phyloP scores from a whole-genome alignment of 2,329 filamentous ascomycete species.

The Pseudogymnoascus sp. region DNA sequence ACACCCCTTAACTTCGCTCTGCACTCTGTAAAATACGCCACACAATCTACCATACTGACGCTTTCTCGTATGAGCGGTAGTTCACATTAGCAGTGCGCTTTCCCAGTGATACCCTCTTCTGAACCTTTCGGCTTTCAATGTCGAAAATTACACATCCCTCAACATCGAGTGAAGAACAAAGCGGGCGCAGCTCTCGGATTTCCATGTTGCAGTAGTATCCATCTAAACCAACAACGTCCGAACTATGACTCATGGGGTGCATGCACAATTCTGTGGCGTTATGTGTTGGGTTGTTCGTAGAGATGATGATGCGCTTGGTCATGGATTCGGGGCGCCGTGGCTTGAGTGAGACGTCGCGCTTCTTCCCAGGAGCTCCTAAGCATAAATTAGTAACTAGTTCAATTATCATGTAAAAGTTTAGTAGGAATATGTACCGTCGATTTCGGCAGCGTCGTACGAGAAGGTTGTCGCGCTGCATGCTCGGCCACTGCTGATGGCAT shows the following conservation, averaged over 20 bases:
- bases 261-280: neutral
- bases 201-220: conserved; percentile 1
- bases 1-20: conserved; percentile 3
- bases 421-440: neutral
- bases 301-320: neutral
- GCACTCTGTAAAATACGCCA: neutral
- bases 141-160: neutral
- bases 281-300: neutral
- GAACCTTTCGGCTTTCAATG: neutral
- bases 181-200: neutral
- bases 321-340: neutral
- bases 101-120: neutral
- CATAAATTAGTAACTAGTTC: neutral
- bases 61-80: neutral
- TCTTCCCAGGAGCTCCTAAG: neutral
- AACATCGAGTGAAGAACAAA: neutral
- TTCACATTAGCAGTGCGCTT: neutral
- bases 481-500: neutral
- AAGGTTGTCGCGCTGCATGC: neutral
- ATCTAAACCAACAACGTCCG: neutral
- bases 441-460: neutral
- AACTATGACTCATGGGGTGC: neutral
- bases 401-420: neutral
- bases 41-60: neutral
- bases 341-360: neutral